Base-by-base conservation (phyloP, 2,329 filamentous ascomycete species). In the Monilinia fructigena region DNA sequence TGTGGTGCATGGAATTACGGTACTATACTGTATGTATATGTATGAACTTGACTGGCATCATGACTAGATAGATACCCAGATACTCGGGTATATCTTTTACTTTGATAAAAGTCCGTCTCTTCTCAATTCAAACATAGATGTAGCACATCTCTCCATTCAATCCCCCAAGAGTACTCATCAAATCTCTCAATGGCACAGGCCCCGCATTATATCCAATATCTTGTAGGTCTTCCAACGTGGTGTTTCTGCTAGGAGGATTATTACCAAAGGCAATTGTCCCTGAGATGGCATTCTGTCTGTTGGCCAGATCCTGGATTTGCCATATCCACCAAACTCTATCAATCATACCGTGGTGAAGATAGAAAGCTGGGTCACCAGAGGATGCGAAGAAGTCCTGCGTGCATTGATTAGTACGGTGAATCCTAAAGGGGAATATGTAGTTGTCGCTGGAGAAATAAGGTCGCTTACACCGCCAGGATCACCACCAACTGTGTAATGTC, bases 261-360 rank as follows among this genome's bases (percentile, higher is more conserved):
- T 81, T 76, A 66, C 77, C 72, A 68, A 79, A 71, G 0, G 79
- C 80, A 56, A 79, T 76, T 0, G 79, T 71, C 4, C 76, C 75
- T 76, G 77, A 68, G 28, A 74, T 31, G n/a, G 69, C 71, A 40
- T 68, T 67, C 40, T 69, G 65, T n/a, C 70, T 68, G 65, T 55
- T 77, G 73, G 56, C 74, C 72, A 71, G 79, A 68, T 81, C 77
- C 38, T 80, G 77, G 50, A 79, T 79, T 74, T 82, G 80, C 80
- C 80, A 82, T 67, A 82, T 78, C 72, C 79, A 82, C 72, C 80
- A 81, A 60, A 81, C 74, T 7, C 80, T 75, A 67, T 82, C 80
- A 53, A 82, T 77, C 71, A 80, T 77, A 0, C 75, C 79, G 64
- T 82, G 80, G 67, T 82, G 80, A 7, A 80, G 70, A 67, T 77